Conservation (phyloP, 371 early-diverging fungal genomes). For the Syncephalastrum contaminatum region DNA sequence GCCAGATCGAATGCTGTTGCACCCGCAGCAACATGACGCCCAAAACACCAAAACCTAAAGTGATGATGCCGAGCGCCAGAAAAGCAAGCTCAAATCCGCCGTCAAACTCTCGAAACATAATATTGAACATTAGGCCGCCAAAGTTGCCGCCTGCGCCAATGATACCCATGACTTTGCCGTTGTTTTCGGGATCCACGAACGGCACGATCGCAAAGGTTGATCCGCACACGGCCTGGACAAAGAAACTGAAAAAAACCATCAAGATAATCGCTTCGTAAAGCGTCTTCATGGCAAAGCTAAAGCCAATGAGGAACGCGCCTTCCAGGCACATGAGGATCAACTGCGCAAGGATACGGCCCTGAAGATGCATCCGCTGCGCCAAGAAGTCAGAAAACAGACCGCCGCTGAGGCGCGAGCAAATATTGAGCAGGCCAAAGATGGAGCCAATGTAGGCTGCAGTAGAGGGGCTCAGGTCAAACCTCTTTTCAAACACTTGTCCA, state of each 20-base stretch:
- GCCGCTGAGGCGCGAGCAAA: constrained; percentile 60
- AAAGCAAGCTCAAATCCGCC: constrained; percentile 13
- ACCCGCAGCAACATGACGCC: constrained; percentile 14
- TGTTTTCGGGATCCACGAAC: constrained; percentile 17
- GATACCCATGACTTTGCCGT: constrained; percentile 24
- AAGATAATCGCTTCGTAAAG: constrained; percentile 28
- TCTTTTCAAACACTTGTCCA: constrained; percentile 25
- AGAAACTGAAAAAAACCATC: constrained; percentile 41
- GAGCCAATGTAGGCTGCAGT: constrained; percentile 53
- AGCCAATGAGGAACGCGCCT: constrained; percentile 29
- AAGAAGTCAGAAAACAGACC: constrained; percentile 45
- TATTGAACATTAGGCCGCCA: constrained; percentile 22
- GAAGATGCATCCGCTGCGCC: constrained; percentile 8
- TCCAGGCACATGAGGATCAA: constrained; percentile 31
- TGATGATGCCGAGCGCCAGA: constrained; percentile 16
- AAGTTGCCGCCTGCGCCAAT: constrained; percentile 40
- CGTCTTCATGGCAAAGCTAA: constrained; percentile 19
- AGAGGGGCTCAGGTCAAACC: constrained; percentile 39
- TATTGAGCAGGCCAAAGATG: constrained; percentile 65
- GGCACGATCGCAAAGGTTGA: constrained; percentile 29
- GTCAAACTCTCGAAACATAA: constrained; percentile 17
- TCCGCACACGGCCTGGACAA: constrained; percentile 38
- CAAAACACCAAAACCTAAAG: constrained; percentile 12
- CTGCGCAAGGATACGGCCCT: constrained; percentile 34
- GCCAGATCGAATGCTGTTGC: constrained; percentile 15